A percentile compares a stretch with the other conserved stretches of the same genome.
Evolutionary conservation across 1,284 basidiomycete genomes (phyloP).

Genomic region (Somion occarium): DNA sequence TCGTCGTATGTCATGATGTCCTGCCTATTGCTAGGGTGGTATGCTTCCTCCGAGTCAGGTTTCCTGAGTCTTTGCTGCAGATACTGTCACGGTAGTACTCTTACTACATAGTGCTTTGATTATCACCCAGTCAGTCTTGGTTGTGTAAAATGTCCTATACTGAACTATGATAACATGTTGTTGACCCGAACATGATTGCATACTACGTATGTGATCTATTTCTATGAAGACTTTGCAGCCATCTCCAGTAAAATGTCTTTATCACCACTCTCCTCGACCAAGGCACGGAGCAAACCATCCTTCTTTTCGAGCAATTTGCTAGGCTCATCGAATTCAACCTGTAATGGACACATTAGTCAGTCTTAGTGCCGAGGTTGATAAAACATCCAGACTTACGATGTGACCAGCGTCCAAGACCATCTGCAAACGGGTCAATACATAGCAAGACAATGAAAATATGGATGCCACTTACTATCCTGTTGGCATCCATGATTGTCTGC

Average conservation of each 20-base stretch:
- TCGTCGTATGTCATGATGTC: neutral
- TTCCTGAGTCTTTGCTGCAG: neutral
- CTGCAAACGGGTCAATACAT: constrained; percentile 9
- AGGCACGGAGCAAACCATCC: constrained; percentile 45
- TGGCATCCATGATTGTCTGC: constrained; percentile 31
- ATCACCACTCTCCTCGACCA: constrained; percentile 59
- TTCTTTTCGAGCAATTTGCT: constrained; percentile 50
- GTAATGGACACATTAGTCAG: neutral
- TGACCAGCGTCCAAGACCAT: constrained; percentile 36
- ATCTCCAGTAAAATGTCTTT: constrained; percentile 25
- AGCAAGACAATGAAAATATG: neutral
- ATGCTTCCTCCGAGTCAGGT: neutral
- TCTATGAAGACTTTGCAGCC: neutral
- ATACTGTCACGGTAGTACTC: neutral
- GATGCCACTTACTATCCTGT: constrained; percentile 25
- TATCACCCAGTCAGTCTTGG: neutral
- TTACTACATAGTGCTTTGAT: neutral
- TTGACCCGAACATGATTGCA: too few relatives aligned
- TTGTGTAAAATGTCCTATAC: neutral
- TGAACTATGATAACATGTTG: too few relatives aligned
- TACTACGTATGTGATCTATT: neutral
- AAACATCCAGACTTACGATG: constrained; percentile 21
- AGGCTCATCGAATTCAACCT: constrained; percentile 61
- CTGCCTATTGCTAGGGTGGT: neutral
- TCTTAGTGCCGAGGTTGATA: neutral